These are phyloP conservation scores for Cytospora mali DNA, from an alignment of 2,329 filamentous ascomycete genomes.

Conservation along the genomic window DNA sequence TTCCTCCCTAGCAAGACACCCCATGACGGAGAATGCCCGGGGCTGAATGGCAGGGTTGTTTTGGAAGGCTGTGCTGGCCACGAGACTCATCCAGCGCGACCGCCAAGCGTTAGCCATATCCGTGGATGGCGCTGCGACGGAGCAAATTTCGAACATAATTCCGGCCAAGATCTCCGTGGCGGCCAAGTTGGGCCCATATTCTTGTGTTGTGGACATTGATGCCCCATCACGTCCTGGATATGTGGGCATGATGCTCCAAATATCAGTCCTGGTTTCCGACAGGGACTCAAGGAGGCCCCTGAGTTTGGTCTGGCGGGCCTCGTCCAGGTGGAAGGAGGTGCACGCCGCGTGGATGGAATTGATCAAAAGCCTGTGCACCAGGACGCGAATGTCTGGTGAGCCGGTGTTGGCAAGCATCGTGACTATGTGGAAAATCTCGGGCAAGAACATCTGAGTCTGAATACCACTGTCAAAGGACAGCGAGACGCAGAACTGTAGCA, in stretches of 20 bases:
- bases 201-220: slow-evolving; percentile 57
- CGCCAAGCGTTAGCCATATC: slow-evolving; percentile 71
- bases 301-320: slow-evolving; percentile 58
- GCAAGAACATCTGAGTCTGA: slow-evolving; percentile 68
- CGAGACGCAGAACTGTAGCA: slow-evolving; percentile 67
- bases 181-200: slow-evolving; percentile 52
- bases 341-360: slow-evolving; percentile 71
- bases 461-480: slow-evolving; percentile 69
- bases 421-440: slow-evolving; percentile 70
- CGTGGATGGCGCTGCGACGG: slow-evolving; percentile 63
- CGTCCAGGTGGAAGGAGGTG: slow-evolving; percentile 66
- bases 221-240: slow-evolving; percentile 52
- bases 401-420: slow-evolving; percentile 72
- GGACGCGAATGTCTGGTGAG: slow-evolving; percentile 55
- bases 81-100: slow-evolving; percentile 73
- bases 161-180: slow-evolving; percentile 64
- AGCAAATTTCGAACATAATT: slow-evolving; percentile 65
- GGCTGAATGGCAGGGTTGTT: slow-evolving; percentile 73
- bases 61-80: slow-evolving; percentile 72
- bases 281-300: slow-evolving; percentile 59
- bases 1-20: slow-evolving; percentile 69
- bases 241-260: slow-evolving; percentile 53
- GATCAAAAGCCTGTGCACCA: slow-evolving; percentile 65
- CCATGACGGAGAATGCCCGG: slow-evolving; percentile 71
- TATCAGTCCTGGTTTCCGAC: slow-evolving; percentile 61